Evolutionary conservation across 2,329 filamentous ascomycete species (phyloP).

Genomic region (Colletotrichum cereale): DNA sequence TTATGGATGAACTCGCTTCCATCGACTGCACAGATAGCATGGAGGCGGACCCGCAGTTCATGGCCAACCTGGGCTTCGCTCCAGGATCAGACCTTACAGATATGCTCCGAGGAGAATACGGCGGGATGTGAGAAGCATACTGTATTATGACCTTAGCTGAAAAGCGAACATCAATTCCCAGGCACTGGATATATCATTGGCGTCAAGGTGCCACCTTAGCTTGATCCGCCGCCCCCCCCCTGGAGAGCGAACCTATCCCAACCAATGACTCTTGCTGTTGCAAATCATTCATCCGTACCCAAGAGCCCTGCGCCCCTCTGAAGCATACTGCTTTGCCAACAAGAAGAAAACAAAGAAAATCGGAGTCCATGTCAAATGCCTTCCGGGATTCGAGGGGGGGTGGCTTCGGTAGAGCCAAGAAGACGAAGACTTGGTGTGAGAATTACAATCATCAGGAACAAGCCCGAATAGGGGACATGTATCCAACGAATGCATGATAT

Average conservation of each 20-base stretch:
- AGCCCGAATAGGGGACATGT: not conserved
- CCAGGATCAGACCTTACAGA: constrained; percentile 71
- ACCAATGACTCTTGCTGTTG: not conserved
- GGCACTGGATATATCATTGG: not conserved
- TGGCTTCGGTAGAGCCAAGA: not conserved
- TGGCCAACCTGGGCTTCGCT: constrained; percentile 75
- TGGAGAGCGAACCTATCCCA: not conserved
- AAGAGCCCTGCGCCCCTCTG: not conserved
- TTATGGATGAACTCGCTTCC: constrained; percentile 65
- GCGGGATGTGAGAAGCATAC: constrained; percentile 41
- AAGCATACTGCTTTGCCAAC: not conserved
- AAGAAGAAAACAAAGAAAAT: no score
- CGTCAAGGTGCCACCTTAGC: not conserved
- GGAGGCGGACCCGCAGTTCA: constrained; percentile 71
- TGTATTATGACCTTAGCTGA: constrained; percentile 32
- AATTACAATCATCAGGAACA: constrained; percentile 18
- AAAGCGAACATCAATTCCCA: constrained; percentile 18
- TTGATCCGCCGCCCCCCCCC: not conserved
- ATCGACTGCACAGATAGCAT: constrained; percentile 62
- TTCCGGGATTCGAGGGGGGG: not conserved
- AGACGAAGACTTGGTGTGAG: not conserved
- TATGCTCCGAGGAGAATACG: constrained; percentile 56
- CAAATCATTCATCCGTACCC: constrained; percentile 24
- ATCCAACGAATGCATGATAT: not conserved
- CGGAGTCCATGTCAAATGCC: not conserved